Percentiles rank a stretch among this genome's conserved stretches.
Conservation (phyloP, 495 filamentous ascomycete genomes). For the Xylaria castorea region DNA sequence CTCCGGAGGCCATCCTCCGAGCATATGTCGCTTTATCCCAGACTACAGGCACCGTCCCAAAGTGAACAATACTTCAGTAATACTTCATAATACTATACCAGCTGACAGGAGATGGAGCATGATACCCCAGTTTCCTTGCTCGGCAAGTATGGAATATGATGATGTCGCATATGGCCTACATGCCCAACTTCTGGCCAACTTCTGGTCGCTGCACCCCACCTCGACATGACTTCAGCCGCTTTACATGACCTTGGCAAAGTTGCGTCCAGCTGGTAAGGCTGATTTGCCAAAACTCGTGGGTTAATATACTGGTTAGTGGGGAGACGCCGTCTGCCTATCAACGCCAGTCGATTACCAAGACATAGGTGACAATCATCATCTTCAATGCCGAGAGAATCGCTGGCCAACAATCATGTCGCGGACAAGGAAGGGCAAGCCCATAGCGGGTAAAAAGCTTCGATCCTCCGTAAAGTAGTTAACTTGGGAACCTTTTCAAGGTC, state of each 20-base stretch:
- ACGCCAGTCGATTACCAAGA: constrained; percentile 21
- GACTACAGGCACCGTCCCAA: neutral
- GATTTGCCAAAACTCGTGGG: constrained; percentile 35
- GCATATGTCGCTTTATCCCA: constrained; percentile 12
- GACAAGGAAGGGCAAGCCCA: neutral
- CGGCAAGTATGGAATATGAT: constrained; percentile 14
- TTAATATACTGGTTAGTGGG: constrained; percentile 19
- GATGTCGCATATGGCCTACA: constrained; percentile 10
- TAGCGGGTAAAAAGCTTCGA: constrained; percentile 18
- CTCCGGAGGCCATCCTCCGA: constrained; percentile 25
- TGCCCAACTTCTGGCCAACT: neutral
- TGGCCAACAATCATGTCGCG: constrained; percentile 21
- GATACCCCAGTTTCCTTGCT: constrained; percentile 5
- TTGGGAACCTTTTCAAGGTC: neutral
- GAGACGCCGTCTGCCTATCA: constrained; percentile 22
- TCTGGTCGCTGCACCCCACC: constrained; percentile 27
- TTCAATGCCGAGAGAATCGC: constrained; percentile 34
- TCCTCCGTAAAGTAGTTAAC: constrained; percentile 21
- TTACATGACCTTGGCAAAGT: constrained; percentile 33
- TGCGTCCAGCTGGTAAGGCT: constrained; percentile 38
- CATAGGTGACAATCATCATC: constrained; percentile 23
- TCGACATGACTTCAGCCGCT: constrained; percentile 40
- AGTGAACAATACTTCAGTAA: constrained; percentile 11
- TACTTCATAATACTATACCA: constrained; percentile 6
- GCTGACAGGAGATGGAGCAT: neutral